Evolutionary conservation across 257 asterid species (phyloP).

Genomic region (Solanum sparsipilum): DNA sequence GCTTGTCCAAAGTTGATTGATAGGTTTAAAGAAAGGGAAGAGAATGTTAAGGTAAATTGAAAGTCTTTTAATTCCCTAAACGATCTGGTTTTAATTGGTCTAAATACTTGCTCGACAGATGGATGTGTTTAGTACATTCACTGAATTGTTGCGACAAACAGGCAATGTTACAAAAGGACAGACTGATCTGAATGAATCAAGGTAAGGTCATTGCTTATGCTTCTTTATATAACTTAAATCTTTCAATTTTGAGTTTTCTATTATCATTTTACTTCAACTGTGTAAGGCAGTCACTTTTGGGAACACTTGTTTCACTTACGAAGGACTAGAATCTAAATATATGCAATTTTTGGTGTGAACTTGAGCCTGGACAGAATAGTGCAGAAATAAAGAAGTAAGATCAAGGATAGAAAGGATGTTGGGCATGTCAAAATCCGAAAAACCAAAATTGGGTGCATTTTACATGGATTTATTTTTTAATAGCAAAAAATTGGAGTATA

Average conservation of each 20-base stretch:
- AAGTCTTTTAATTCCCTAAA: not conserved
- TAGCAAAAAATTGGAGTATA: not conserved
- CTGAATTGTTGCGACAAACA: conserved; percentile 89
- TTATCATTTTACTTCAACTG: not conserved
- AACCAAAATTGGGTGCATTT: not conserved
- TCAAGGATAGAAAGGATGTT: not conserved
- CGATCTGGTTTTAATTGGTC: conserved; percentile 5
- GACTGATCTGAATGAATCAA: conserved; percentile 64
- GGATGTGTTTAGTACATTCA: conserved; percentile 92
- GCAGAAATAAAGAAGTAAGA: not conserved
- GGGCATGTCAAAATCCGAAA: not conserved
- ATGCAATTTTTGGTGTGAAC: not conserved
- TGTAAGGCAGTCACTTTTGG: not conserved
- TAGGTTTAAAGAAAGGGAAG: conserved; percentile 97
- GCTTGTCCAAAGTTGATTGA: conserved; percentile 98
- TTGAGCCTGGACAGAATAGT: not conserved
- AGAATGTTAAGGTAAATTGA: conserved; percentile 82
- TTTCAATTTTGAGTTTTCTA: not conserved
- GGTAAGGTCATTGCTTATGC: conserved; percentile 40
- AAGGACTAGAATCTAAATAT: not conserved
- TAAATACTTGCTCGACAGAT: conserved; percentile 46
- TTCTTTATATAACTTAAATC: not conserved
- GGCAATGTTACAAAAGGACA: conserved; percentile 92
- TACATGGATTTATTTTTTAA: not conserved
- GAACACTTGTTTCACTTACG: not conserved